A percentile compares a stretch with the other conserved stretches of the same genome.
Evolutionary conservation across 352 stramenopile species (phyloP).

Genomic region (Phytophthora sp.): DNA sequence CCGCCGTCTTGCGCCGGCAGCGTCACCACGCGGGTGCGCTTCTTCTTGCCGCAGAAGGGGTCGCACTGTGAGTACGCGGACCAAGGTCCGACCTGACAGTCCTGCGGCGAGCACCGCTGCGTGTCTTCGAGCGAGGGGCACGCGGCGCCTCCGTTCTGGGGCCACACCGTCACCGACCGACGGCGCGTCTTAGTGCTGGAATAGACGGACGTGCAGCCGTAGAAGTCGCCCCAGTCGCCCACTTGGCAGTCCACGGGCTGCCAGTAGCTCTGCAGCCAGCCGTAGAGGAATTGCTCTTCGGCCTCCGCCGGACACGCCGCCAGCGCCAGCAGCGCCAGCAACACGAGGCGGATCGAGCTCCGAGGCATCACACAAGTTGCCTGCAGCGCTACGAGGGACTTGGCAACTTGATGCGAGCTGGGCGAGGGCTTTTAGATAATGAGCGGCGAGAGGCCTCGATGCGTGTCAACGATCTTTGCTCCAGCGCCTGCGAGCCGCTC

Average conservation of each 20-base stretch:
- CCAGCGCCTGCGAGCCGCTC: neutral
- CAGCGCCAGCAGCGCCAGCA: constrained; percentile 6
- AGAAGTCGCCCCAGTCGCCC: constrained; percentile 44
- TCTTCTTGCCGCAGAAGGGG: constrained; percentile 37
- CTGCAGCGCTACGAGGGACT: constrained; percentile 23
- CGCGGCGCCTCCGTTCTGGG: constrained; percentile 34
- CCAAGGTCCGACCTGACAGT: constrained; percentile 47
- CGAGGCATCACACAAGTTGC: too few relatives aligned
- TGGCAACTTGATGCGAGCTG: constrained; percentile 4
- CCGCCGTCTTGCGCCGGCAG: constrained; percentile 32
- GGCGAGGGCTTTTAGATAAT: constrained; percentile 20
- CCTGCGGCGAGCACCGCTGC: constrained; percentile 47
- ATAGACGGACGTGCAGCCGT: constrained; percentile 30
- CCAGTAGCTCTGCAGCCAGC: neutral
- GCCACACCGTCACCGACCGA: constrained; percentile 34
- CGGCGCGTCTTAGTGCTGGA: constrained; percentile 44
- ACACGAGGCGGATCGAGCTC: constrained; percentile 5
- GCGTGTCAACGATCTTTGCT: constrained; percentile 20
- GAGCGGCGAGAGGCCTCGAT: neutral
- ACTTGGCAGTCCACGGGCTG: constrained; percentile 18
- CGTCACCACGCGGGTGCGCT: constrained; percentile 34
- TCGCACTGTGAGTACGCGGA: constrained; percentile 39
- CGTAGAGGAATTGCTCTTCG: constrained; percentile 7
- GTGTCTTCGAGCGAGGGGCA: constrained; percentile 55
- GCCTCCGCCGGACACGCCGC: neutral